Conservation (phyloP, 805 yeast genomes). For the Brettanomyces naardenensis region DNA sequence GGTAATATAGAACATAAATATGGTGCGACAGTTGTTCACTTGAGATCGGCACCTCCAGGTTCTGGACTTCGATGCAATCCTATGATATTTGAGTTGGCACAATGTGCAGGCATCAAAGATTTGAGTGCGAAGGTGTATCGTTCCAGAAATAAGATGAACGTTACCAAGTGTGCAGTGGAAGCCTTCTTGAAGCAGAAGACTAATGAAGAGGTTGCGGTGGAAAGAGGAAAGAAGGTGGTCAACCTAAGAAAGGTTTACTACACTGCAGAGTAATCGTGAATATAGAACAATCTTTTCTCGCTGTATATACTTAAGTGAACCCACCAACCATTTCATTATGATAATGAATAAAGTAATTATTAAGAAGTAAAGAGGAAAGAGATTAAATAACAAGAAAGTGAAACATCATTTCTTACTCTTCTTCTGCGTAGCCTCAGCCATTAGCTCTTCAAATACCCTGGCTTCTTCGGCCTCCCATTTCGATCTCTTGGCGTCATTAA, state of each 20-base stretch:
- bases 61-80: slow-evolving; percentile 90
- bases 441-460: slow-evolving; percentile 80
- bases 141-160: slow-evolving; percentile 92
- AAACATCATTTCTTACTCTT: slow-evolving; percentile 41
- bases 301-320: neutral
- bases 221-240: slow-evolving; percentile 90
- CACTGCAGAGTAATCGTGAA: slow-evolving; percentile 17
- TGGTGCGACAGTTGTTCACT: slow-evolving; percentile 77
- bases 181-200: slow-evolving; percentile 75
- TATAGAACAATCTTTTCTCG: neutral
- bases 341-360: neutral
- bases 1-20: slow-evolving; percentile 77
- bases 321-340: neutral
- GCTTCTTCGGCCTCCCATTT: slow-evolving; percentile 92
- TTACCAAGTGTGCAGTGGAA: slow-evolving; percentile 81
- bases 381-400: too few species aligned
- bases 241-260: slow-evolving; percentile 90
- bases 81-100: slow-evolving; percentile 82
- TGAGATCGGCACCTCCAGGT: slow-evolving; percentile 88
- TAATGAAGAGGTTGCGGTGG: slow-evolving; percentile 79
- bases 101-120: slow-evolving; percentile 90
- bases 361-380: neutral
- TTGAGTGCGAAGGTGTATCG: slow-evolving; percentile 85
- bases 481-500: slow-evolving; percentile 61
- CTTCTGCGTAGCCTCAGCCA: slow-evolving; percentile 73